Conservation (phyloP, 108 stramenopile species). For the Nitzschia putrida region DNA sequence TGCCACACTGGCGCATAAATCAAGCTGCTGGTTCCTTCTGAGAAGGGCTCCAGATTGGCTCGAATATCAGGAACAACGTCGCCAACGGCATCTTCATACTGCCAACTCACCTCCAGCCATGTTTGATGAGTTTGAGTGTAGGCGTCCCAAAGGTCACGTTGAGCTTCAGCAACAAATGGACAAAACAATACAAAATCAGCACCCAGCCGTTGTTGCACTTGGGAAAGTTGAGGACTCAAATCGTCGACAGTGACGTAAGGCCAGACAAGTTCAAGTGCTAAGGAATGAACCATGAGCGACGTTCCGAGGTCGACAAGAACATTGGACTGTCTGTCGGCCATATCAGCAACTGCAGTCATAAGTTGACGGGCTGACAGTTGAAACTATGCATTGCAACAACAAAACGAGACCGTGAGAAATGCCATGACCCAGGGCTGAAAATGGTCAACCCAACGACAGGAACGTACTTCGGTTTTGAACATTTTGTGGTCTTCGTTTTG, state of each 20-base stretch:
- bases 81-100: neutral
- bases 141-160: conserved; percentile 8
- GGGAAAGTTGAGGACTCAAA: neutral
- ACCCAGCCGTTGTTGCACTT: neutral
- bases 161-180: conserved; percentile 7
- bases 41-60: neutral
- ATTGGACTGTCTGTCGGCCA: too few relatives aligned
- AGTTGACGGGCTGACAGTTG: too few relatives aligned
- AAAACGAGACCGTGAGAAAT: too few relatives aligned
- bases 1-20: neutral
- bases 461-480: neutral
- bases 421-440: too few relatives aligned
- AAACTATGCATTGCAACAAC: too few relatives aligned
- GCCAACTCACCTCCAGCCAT: conserved; percentile 14
- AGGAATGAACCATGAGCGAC: neutral
- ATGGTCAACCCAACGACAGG: neutral
- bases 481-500: neutral
- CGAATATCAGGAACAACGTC: neutral
- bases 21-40: neutral
- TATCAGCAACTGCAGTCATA: too few relatives aligned
- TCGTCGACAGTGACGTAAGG: conserved; percentile 14
- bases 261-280: neutral
- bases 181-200: conserved; percentile 1
- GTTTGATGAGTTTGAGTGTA: conserved; percentile 10
- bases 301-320: too few relatives aligned